Percentiles rank a stretch among this genome's conserved stretches.
phyloP scores from a whole-genome alignment of 75 land plant species.

The Cryptomeria japonica region DNA sequence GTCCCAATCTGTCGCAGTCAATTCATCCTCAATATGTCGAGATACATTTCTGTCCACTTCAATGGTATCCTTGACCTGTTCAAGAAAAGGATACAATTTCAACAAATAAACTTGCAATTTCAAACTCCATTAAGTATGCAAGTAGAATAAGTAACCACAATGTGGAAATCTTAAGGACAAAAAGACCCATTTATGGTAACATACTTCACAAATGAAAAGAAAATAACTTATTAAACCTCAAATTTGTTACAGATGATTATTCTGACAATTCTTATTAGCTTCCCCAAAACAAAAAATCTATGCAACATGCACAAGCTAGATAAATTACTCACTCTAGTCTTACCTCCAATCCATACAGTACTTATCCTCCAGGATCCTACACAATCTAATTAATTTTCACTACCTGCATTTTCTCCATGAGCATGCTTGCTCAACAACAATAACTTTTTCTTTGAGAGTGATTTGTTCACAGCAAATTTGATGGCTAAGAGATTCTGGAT shows the following conservation, averaged over 20 bases:
- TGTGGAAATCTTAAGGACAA: not conserved
- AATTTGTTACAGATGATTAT: not conserved
- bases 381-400: not conserved
- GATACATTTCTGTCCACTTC: slow-evolving; percentile 92
- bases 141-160: not conserved
- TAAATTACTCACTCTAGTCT: not conserved
- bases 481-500: too few species aligned
- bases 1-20: slow-evolving; percentile 73
- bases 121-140: not conserved
- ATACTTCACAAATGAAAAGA: not conserved
- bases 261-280: not conserved
- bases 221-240: not conserved
- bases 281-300: not conserved
- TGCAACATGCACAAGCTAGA: not conserved
- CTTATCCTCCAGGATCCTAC: not conserved
- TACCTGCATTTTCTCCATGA: not conserved
- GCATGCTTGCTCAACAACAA: not conserved
- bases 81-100: not conserved
- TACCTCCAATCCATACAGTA: not conserved
- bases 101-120: not conserved
- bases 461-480: too few species aligned
- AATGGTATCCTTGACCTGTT: slow-evolving; percentile 89
- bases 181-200: not conserved
- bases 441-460: not conserved
- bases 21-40: slow-evolving; percentile 74